Evolutionary conservation across 2,329 filamentous ascomycete genomes (phyloP).

Genomic region (Pseudogymnoascus sp.): DNA sequence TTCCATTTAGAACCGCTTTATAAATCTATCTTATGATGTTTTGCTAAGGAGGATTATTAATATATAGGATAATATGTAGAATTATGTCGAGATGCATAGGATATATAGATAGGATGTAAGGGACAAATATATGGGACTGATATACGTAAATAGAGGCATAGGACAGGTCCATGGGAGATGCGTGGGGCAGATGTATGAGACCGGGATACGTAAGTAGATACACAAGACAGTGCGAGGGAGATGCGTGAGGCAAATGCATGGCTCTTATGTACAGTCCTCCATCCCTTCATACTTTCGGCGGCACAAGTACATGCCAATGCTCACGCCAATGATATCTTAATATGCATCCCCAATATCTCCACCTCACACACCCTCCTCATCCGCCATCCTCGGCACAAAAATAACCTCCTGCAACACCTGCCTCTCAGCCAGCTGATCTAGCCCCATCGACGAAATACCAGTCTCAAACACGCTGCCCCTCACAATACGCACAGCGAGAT

Average conservation of each 20-base stretch:
- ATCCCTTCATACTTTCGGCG: neutral
- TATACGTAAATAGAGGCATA: neutral
- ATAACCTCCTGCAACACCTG: neutral
- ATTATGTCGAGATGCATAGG: neutral
- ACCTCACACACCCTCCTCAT: neutral
- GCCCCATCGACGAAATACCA: neutral
- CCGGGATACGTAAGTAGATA: neutral
- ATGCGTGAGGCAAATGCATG: neutral
- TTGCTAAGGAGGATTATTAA: neutral
- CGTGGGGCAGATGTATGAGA: neutral
- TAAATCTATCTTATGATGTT: no score
- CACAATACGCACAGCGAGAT: neutral
- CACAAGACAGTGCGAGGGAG: neutral
- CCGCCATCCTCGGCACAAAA: neutral
- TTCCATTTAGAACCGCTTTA: no score
- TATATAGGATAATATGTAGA: neutral
- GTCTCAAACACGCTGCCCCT: neutral
- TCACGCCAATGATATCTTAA: neutral
- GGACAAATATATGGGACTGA: neutral
- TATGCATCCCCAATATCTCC: no score
- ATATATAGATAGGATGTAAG: neutral
- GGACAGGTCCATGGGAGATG: neutral
- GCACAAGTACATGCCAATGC: neutral
- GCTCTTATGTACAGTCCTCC: neutral
- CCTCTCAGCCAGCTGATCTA: neutral